Percentiles rank a stretch among this genome's conserved stretches.
Conservation (phyloP, 345 rosid species). For the Salix caprea region DNA sequence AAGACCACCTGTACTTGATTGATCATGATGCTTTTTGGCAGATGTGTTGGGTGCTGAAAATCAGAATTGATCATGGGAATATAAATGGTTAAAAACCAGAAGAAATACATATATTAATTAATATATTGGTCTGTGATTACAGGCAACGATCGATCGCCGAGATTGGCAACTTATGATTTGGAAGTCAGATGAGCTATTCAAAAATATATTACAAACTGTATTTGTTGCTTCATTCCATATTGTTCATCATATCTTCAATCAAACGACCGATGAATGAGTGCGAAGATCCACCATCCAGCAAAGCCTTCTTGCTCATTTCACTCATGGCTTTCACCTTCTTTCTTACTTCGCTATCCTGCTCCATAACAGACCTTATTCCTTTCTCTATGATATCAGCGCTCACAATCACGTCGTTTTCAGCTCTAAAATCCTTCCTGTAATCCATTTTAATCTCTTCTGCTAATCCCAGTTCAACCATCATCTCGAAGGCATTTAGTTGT, state of each 20-base stretch:
- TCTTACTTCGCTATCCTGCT: background rate
- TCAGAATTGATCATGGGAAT: background rate
- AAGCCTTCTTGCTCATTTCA: background rate
- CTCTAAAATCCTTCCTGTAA: background rate
- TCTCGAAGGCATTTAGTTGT: slow-evolving; percentile 1
- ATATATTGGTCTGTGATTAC: too few species aligned
- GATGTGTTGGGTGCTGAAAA: background rate
- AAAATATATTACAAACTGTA: background rate
- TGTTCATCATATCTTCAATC: slow-evolving; percentile 3
- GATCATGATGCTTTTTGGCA: background rate
- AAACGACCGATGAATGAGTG: background rate
- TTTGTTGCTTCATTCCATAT: background rate
- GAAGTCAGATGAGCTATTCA: too few species aligned
- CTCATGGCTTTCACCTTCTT: slow-evolving; percentile 4
- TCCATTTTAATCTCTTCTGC: slow-evolving; percentile 9
- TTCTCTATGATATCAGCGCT: slow-evolving; percentile 8
- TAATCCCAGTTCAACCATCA: slow-evolving; percentile 15
- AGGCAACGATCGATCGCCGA: too few species aligned
- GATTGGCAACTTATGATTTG: too few species aligned
- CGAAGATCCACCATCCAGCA: slow-evolving; percentile 17
- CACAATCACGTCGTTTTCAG: background rate
- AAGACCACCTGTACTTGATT: background rate
- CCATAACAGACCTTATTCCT: slow-evolving; percentile 13
- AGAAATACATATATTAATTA: background rate
- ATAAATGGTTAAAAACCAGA: background rate